Conservation (phyloP, 1,284 basidiomycete genomes). For the Irpex rosettiformis region DNA sequence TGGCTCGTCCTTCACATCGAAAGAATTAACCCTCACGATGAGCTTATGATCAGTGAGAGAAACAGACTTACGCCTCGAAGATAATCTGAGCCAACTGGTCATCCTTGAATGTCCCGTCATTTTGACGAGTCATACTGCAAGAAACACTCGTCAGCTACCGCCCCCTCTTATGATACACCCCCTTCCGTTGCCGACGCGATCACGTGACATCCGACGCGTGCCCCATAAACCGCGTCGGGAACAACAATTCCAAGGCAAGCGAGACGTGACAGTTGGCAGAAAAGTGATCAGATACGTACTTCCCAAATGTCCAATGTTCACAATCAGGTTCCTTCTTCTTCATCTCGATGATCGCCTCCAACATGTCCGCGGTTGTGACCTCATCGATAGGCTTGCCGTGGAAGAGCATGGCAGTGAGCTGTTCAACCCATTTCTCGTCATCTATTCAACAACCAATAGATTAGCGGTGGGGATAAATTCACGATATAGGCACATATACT, state of each 20-base stretch:
- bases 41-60: too few species aligned
- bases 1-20: conserved; percentile 53
- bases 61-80: conserved; percentile 67
- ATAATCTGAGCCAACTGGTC: conserved; percentile 66
- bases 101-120: conserved; percentile 65
- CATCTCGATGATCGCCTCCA: conserved; percentile 38
- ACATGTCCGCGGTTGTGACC: conserved; percentile 62
- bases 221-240: too few species aligned
- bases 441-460: conserved; percentile 21
- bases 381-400: conserved; percentile 47
- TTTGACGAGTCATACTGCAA: conserved; percentile 57
- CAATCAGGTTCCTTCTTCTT: conserved; percentile 42
- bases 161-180: not conserved
- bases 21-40: too few species aligned
- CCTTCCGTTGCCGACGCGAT: not conserved
- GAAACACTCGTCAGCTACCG: conserved; percentile 8
- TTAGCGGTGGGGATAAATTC: not conserved
- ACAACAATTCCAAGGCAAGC: too few species aligned
- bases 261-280: not conserved
- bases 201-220: not conserved
- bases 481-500: not conserved
- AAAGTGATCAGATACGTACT: conserved; percentile 38
- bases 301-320: conserved; percentile 65
- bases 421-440: conserved; percentile 67
- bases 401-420: conserved; percentile 50